Conservation (phyloP, 192 early-diverging fungal genomes). For the Obelidium mucronatum region DNA sequence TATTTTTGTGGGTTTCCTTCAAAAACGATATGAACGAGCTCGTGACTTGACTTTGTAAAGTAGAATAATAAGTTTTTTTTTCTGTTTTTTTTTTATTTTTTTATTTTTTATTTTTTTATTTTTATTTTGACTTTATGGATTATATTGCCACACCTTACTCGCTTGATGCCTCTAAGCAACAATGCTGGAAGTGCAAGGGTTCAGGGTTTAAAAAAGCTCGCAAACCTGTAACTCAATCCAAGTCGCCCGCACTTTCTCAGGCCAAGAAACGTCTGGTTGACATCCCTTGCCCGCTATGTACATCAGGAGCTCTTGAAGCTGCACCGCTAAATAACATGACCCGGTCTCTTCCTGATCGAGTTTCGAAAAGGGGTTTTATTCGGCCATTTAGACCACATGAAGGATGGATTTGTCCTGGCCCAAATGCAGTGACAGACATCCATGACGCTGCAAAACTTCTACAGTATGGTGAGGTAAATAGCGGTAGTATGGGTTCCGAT, state of each 20-base stretch:
- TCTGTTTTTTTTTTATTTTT: background rate
- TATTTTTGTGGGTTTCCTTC: no score
- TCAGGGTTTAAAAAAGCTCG: conserved; percentile 4
- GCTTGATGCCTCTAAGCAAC: background rate
- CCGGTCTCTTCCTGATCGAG: conserved; percentile 6
- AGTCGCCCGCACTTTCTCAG: background rate
- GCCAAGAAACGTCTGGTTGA: background rate
- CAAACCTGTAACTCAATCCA: background rate
- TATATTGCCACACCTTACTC: background rate
- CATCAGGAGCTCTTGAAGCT: background rate
- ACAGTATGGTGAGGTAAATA: conserved; percentile 12
- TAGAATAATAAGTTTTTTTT: background rate
- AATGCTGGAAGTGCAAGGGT: conserved; percentile 28
- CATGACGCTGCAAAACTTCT: conserved; percentile 1
- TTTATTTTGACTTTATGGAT: background rate
- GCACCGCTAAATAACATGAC: conserved; percentile 24
- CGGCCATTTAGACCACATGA: conserved; percentile 15
- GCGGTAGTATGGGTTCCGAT: no score
- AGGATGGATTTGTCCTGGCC: conserved; percentile 6
- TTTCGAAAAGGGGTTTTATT: conserved; percentile 3
- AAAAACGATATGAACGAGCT: no score
- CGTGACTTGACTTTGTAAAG: no score
- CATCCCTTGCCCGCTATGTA: conserved; percentile 7
- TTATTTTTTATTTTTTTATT: conserved; percentile 1
- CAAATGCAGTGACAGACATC: background rate